Base-by-base conservation (phyloP, 352 stramenopile genomes). In the Phytopythium mirpurense region DNA sequence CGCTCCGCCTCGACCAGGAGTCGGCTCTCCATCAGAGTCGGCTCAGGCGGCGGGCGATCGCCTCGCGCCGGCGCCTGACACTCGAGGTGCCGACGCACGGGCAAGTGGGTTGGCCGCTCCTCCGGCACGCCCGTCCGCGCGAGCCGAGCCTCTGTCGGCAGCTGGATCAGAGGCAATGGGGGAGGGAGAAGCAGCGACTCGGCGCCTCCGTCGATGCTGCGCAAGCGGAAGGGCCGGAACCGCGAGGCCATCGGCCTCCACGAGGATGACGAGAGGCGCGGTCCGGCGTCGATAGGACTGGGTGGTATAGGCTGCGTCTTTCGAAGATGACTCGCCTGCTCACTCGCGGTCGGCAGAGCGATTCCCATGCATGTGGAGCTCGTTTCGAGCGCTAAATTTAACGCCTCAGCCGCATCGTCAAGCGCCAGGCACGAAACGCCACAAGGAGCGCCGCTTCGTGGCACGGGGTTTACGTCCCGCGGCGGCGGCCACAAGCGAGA, bases 91-190 rank as follows among this genome's bases (percentile, higher is more conserved):
- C 67, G 56, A 1, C 77, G 70, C 19, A 88, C 58, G 15, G 74
- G 74, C 14, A 90, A 51, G 31, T 84, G 63, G 32, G 48, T 59
- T 0, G 76, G 79, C 0, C 76, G 68, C 10, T 70, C 54, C 5
- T 56, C 53, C 23, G 71, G 51, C 1, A 79, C 42, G 0, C 79
- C 79, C 0, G 79, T 84, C 23, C 62, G 51, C 16, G 71, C 67
- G 3, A 70, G 54, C 3, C 66, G 68, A 6, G 58, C 52, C 51
- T 90, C 74, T 12, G 82, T 72, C 0, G 72, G 74, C 16, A 88
- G 44, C 32, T 76, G 60, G 57, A 87, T 86, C 7, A 88, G 63
- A 0, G 79, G 79, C 14, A 88, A 51, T 11, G 78, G 76, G 37
- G 76, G 76, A 16, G 79, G 76, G 18, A 86, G 59, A 18, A 85